Evolutionary conservation across 2,329 filamentous ascomycete species (phyloP), one percentile per base, ranked within the genome.

Genomic region (Ceratocystis papillata): DNA sequence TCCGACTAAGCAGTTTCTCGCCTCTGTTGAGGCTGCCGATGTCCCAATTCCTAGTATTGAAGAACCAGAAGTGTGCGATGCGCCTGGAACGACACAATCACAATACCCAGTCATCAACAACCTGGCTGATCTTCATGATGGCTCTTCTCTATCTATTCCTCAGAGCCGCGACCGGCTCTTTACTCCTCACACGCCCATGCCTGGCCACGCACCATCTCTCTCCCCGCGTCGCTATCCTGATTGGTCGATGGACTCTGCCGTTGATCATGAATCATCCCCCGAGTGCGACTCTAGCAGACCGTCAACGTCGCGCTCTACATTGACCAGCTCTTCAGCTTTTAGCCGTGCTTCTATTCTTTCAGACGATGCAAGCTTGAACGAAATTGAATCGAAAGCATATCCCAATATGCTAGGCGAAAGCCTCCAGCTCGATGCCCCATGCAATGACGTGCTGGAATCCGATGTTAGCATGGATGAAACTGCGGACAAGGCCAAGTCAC

Each of bases 1-100:
- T 46, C 83, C 84, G 1, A 87, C 84, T 1, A 79, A 85, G 71
- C 83, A 87, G 63, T 87, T 87, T 71, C 79, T 87, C n/a, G 84
- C 83, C 2, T 86, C 83, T 3, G 84, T 87, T 67, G 84, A 83
- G 57, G 83, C 83, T 20, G 84, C 83, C 68, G 84, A 87, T 72
- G 76, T 85, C 3, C 83, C 84, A 28, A 80, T 87, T 63, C 84
- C 83, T 15, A 86, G 83, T 72, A 85, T 87, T 66, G 84, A 87
- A 73, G 77, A 81, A 68, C 79, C 82, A 63, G 77, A 82, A 68
- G 79, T 81, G 62, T 76, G 46, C 12, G 65, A 78, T 50, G 73
- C 75, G 28, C 70, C 75, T 25, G 48, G 5, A 5, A 20, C 20
- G 8, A 17, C 72, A 30, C 55, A 59, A 10, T n/a, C 55, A 17